Percentiles rank a stretch among this genome's conserved stretches.
Evolutionary conservation across 1,139 yeast genomes (phyloP).

Genomic region (Taphrina populina): DNA sequence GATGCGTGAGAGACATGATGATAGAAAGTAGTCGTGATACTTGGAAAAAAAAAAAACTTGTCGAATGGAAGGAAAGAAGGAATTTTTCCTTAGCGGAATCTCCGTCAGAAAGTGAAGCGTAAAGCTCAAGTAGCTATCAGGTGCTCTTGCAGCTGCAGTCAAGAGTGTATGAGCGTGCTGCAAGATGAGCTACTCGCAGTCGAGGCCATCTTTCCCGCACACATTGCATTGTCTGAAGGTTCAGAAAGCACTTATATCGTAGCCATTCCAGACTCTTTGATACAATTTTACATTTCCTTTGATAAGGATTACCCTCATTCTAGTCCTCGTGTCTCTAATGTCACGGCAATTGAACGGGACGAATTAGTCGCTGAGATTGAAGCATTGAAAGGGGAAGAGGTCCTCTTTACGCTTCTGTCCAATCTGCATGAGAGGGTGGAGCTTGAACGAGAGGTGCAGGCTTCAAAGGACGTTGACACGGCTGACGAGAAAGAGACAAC

Average conservation of each 20-base stretch:
- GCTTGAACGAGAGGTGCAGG: too few species aligned
- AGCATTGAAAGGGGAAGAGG: constrained; percentile 10
- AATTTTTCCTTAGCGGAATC: too few species aligned
- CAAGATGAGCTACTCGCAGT: constrained; percentile 23
- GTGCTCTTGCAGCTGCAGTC: too few species aligned
- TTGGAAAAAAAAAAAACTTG: too few species aligned
- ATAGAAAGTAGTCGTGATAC: too few species aligned
- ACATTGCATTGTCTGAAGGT: neutral
- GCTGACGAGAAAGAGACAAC: neutral
- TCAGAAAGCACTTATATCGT: constrained; percentile 14
- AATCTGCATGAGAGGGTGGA: constrained; percentile 3
- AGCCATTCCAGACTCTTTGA: neutral
- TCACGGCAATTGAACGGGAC: constrained; percentile 4
- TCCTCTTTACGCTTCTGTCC: constrained; percentile 13
- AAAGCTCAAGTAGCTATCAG: too few species aligned
- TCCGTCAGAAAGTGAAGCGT: too few species aligned
- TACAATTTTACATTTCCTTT: constrained; percentile 9
- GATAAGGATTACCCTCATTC: constrained; percentile 10
- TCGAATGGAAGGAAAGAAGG: too few species aligned
- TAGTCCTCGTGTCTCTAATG: neutral
- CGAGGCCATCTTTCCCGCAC: constrained; percentile 22
- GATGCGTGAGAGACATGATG: constrained; percentile 28
- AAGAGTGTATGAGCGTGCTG: too few species aligned
- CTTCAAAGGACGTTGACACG: neutral
- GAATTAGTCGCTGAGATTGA: neutral